Evolutionary conservation across 2,329 filamentous ascomycete genomes (phyloP), one percentile per base, ranked within the genome.

Genomic region (Fusarium keratoplasticum): DNA sequence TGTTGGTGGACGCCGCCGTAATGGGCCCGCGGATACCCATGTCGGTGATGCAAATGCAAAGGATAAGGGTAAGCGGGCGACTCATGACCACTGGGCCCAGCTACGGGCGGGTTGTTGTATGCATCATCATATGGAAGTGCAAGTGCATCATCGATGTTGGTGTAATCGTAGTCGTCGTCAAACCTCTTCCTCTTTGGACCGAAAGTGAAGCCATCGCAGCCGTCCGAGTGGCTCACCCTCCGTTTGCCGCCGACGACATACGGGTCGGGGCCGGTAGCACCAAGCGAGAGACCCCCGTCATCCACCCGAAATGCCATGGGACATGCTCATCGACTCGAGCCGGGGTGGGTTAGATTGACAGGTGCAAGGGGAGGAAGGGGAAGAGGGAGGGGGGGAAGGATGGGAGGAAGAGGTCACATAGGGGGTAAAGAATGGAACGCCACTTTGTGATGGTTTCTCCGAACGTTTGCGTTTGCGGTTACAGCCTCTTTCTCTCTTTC

Each of bases 281-380:
- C 74, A 74, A 77, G 77, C 71, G 79, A 73, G 71, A 73, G 75
- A 76, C 73, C 78, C 70, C 80, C 73, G 78, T 81, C 79, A 74
- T 80, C 81, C 71, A 83, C 81, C 84, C 80, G 83, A 78, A 80
- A 84, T 77, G 79, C 81, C 82, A 82, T 84, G 75, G 82, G 80
- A 80, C 82, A 84, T 81, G 78, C 81, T 82, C 73, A 75, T 75
- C 67, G 72, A 73, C 68, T 66, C 33, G 71, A 70, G 71, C 71
- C 68, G 59, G 68, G 71, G 69, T 42, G 25, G 29, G 38, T 66
- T 63, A 67, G 62, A 71, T 67, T 62, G 58, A 59, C 67, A 61
- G 61, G 66, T 64, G 58, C 42, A 71, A 63, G 63, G 40, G 40
- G 16, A 33, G 42, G n/a, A n/a, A n/a, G 40, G 22, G 40, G 40